phyloP scores from a whole-genome alignment of 768 basidiomycete genomes.

The Heimioporus sp. region DNA sequence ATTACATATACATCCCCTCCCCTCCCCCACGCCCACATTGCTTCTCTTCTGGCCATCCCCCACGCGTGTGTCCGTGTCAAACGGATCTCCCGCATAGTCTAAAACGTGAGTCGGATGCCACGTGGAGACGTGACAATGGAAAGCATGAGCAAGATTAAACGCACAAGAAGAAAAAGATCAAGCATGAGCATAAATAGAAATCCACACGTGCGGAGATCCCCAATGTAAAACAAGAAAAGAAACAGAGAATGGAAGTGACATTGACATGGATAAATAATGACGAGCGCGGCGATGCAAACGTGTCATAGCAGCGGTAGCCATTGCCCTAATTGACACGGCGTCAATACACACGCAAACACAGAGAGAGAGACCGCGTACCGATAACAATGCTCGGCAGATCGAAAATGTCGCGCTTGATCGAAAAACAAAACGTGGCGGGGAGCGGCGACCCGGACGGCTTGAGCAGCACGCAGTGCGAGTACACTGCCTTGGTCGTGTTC shows the following conservation, averaged over 20 bases:
- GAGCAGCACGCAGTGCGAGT: slow-evolving; percentile 86
- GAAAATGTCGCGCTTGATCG: slow-evolving; percentile 89
- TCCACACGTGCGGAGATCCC: neutral
- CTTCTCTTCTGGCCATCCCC: too few relatives aligned
- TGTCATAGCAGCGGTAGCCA: slow-evolving; percentile 77
- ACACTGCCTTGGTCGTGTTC: slow-evolving; percentile 93
- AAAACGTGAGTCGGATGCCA: too few relatives aligned
- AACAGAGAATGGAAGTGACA: neutral
- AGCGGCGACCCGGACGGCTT: slow-evolving; percentile 84
- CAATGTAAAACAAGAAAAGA: neutral
- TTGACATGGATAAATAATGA: slow-evolving; percentile 6
- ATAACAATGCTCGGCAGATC: slow-evolving; percentile 89
- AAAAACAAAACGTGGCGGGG: slow-evolving; percentile 93
- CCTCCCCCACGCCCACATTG: too few relatives aligned
- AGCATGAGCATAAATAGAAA: neutral
- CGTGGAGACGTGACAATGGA: too few relatives aligned
- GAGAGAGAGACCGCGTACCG: slow-evolving; percentile 43
- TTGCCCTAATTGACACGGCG: slow-evolving; percentile 60
- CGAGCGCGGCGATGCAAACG: slow-evolving; percentile 6
- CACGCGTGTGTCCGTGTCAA: too few relatives aligned
- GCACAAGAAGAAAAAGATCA: neutral
- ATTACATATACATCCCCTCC: too few relatives aligned
- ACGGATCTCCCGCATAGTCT: too few relatives aligned
- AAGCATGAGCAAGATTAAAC: too few relatives aligned
- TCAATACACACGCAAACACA: neutral